These are phyloP conservation scores for Hypoxylon rubiginosum DNA, from an alignment of 2,329 filamentous ascomycete species.

Conservation along the genomic window DNA sequence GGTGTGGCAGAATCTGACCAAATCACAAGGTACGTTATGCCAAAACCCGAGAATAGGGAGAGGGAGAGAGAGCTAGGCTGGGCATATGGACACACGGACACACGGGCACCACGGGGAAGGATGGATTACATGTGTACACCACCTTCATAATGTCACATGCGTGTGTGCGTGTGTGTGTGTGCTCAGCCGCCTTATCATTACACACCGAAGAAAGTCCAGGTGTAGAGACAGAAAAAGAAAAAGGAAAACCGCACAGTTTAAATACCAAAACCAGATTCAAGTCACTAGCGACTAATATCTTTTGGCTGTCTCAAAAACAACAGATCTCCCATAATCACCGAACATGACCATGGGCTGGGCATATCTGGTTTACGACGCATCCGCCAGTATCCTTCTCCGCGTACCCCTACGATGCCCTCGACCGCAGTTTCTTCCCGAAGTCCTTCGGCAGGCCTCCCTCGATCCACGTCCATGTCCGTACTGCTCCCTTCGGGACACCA, in stretches of 20 bases:
- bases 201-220: constrained; percentile 10
- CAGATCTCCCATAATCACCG: constrained; percentile 85
- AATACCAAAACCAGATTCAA: constrained; percentile 6
- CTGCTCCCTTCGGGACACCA: constrained; percentile 71
- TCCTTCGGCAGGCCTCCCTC: constrained; percentile 69
- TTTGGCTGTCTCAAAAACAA: constrained; percentile 40
- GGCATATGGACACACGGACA: background rate
- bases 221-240: constrained; percentile 6
- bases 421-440: constrained; percentile 74
- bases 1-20: constrained; percentile 74
- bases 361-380: constrained; percentile 92
- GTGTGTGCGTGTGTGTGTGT: background rate
- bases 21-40: constrained; percentile 75
- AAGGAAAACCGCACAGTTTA: constrained; percentile 9
- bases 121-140: constrained; percentile 23
- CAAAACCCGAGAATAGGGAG: constrained; percentile 21
- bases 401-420: constrained; percentile 74
- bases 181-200: constrained; percentile 40
- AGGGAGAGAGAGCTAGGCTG: constrained; percentile 21
- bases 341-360: constrained; percentile 89
- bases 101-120: background rate
- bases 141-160: constrained; percentile 4
- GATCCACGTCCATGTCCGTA: constrained; percentile 78
- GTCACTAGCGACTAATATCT: constrained; percentile 45
- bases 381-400: constrained; percentile 82